A percentile compares a stretch with the other conserved stretches of the same genome.
Evolutionary conservation across 2,329 filamentous ascomycete genomes (phyloP).

Genomic region (Blastomyces parvus): DNA sequence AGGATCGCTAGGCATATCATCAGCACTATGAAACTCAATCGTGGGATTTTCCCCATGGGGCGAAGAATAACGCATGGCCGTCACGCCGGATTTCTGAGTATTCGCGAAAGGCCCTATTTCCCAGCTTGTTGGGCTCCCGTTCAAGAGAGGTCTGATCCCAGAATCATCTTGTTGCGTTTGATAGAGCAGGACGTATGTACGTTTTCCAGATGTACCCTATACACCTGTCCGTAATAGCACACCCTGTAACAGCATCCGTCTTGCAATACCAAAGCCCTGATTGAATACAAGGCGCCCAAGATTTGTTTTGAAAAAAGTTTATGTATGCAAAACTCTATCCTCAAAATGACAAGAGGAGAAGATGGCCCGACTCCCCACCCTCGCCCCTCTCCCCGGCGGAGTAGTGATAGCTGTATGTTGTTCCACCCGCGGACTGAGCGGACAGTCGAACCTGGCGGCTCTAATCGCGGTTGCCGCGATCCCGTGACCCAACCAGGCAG

Average conservation of each 20-base stretch:
- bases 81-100: background rate
- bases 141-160: background rate
- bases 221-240: background rate
- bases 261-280: background rate
- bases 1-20: background rate
- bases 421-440: background rate
- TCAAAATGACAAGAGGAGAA: background rate
- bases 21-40: background rate
- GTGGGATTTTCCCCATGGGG: background rate
- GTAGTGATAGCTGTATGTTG: too few species aligned
- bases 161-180: background rate
- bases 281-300: background rate
- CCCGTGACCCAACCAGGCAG: too few species aligned
- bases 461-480: background rate
- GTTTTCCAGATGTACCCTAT: background rate
- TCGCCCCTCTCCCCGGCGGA: background rate
- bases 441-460: background rate
- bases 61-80: background rate
- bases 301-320: background rate
- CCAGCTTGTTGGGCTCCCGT: background rate
- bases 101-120: background rate
- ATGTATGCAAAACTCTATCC: background rate
- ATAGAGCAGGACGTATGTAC: background rate
- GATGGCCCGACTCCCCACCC: background rate
- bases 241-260: background rate